Conservation (phyloP, 2,329 filamentous ascomycete species). For the Graphilbum sp. region DNA sequence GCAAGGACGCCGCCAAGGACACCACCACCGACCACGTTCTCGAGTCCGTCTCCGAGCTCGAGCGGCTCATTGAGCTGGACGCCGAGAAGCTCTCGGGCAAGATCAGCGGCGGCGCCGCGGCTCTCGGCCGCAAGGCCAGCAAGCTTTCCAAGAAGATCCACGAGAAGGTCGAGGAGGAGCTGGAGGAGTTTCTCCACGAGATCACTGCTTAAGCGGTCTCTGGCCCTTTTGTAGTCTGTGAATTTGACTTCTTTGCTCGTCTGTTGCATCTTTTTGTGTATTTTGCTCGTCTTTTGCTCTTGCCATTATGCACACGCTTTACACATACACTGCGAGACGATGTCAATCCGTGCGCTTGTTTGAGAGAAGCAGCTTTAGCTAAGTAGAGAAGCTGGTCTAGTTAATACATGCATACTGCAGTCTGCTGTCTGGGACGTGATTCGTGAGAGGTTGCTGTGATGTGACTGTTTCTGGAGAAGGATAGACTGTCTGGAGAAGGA, state of each 20-base stretch:
- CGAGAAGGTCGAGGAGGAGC: constrained; percentile 42
- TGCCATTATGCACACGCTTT: too few species aligned
- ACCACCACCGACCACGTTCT: constrained; percentile 10
- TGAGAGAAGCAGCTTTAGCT: too few species aligned
- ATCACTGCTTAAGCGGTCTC: constrained; percentile 19
- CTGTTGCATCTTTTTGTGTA: background rate
- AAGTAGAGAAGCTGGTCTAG: too few species aligned
- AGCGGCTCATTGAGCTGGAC: constrained; percentile 42
- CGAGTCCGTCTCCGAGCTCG: constrained; percentile 38
- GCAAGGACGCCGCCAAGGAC: constrained; percentile 8
- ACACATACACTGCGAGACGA: too few species aligned
- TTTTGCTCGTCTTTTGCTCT: too few species aligned
- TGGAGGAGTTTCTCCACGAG: constrained; percentile 42
- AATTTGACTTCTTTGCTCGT: background rate
- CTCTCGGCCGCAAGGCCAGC: constrained; percentile 38
- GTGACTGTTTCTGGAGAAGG: too few species aligned
- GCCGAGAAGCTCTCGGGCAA: constrained; percentile 43
- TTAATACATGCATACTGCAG: too few species aligned
- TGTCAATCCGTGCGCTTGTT: too few species aligned
- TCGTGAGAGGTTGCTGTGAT: too few species aligned
- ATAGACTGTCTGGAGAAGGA: too few species aligned
- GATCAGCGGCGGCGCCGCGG: constrained; percentile 36
- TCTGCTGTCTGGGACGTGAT: too few species aligned
- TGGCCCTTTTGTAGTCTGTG: background rate
- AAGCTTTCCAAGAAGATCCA: constrained; percentile 48